phyloP scores from a whole-genome alignment of 164 flowering plant genomes.

The Vitis rupestris region DNA sequence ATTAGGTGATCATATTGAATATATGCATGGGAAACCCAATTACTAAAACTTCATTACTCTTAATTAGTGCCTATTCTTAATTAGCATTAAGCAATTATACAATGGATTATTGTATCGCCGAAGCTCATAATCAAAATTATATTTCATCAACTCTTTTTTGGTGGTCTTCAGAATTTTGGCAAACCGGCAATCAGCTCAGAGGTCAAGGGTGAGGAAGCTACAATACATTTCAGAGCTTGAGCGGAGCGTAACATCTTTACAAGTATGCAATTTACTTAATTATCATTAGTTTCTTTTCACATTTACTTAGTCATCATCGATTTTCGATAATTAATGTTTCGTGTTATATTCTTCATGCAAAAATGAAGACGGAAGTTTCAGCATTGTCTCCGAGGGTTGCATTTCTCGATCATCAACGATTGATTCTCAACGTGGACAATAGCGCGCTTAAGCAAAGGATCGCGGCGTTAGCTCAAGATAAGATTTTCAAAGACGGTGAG shows the following conservation, averaged over 20 bases:
- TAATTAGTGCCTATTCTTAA: not conserved
- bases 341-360: not conserved
- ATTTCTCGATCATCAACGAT: conserved; percentile 72
- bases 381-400: conserved; percentile 79
- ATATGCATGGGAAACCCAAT: not conserved
- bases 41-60: not conserved
- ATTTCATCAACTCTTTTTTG: not conserved
- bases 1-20: not conserved
- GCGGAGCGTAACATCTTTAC: conserved; percentile 69
- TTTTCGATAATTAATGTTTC: not conserved
- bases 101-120: not conserved
- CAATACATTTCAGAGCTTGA: conserved; percentile 89
- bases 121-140: too few relatives aligned
- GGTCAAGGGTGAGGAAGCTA: conserved; percentile 81
- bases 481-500: conserved; percentile 83
- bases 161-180: conserved; percentile 64
- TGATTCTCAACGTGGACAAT: conserved; percentile 73
- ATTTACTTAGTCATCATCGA: too few relatives aligned
- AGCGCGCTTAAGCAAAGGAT: conserved; percentile 79
- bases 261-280: conserved; percentile 36
- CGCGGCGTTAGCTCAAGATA: conserved; percentile 81
- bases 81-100: too few relatives aligned
- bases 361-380: conserved; percentile 62
- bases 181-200: conserved; percentile 85
- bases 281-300: not conserved